Base-by-base conservation (phyloP, 768 basidiomycete species). In the Naganishia friedmannii region DNA sequence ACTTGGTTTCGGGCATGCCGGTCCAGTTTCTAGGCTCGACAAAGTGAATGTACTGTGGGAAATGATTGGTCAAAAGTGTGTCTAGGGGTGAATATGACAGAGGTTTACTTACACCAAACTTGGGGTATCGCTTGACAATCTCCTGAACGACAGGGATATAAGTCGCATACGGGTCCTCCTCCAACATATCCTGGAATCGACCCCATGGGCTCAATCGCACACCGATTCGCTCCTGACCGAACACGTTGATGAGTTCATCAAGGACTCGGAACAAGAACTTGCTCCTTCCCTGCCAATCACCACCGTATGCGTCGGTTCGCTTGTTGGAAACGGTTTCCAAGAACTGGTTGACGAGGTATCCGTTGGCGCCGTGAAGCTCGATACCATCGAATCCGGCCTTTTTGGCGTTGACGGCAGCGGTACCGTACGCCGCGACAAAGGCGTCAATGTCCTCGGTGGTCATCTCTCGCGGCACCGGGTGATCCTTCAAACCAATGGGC, bases 351-450 rank as follows among this genome's bases (percentile, higher is more conserved):
- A 83, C 69, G 6, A 83, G 77, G 74, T 83, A 83, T 7, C 81
- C 81, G 63, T 77, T 77, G 53, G 67, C 67, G 7, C 74, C 73
- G 70, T 83, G 82, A 32, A 82, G 72, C 79, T 88, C 86, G 5
- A 86, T 82, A 17, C 88, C 90, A 70, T 90, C 89, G 72, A 90
- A 90, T 0, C 87, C 89, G 31, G 89, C 88, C 55, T 83, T 74
- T 8, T 88, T 82, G 13, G 86, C 86, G 67, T 86, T 86, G 31
- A 81, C 81, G 3, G 89, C 87, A 1, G 86, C 87, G 17, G 82
- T 79, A 6, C 83, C 85, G 73, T 85, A 89, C 13, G 78, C 76
- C 13, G 79, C 75, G 28, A 86, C 76, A 67, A 67, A 68, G 26
- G 56, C 34, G 28, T 70, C 32, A 21, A 77, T 79, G 53, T 77